Evolutionary conservation across 805 yeast species (phyloP).

Genomic region (Candida caryicola): DNA sequence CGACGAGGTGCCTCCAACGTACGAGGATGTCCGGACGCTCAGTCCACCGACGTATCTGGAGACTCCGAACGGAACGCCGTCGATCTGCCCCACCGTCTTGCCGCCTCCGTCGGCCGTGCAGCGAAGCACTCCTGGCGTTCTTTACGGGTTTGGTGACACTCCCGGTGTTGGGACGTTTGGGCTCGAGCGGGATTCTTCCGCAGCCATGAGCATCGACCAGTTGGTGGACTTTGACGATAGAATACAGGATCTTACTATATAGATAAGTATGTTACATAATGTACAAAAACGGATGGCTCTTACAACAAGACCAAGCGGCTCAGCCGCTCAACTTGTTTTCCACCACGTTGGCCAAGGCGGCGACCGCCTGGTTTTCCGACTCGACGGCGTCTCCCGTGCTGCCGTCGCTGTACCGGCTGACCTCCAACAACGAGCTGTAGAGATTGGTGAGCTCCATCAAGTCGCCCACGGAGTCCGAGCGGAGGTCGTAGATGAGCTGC

Average conservation of each 20-base stretch:
- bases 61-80: constrained; percentile 18
- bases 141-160: constrained; percentile 45
- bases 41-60: constrained; percentile 79
- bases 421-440: constrained; percentile 44
- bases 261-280: constrained; percentile 1
- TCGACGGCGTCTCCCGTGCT: constrained; percentile 1
- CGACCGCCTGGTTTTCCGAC: constrained; percentile 10
- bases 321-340: constrained; percentile 8
- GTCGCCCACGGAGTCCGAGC: constrained; percentile 47
- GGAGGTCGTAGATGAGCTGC: constrained; percentile 49
- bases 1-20: constrained; percentile 97
- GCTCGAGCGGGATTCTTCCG: constrained; percentile 6
- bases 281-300: neutral
- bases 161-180: constrained; percentile 30
- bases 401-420: constrained; percentile 11
- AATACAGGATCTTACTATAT: constrained; percentile 33
- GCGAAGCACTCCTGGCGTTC: constrained; percentile 32
- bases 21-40: constrained; percentile 75
- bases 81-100: constrained; percentile 19
- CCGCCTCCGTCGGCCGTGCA: constrained; percentile 10
- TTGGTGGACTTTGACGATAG: constrained; percentile 31
- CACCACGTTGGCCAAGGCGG: constrained; percentile 12
- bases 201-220: constrained; percentile 22
- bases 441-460: constrained; percentile 45
- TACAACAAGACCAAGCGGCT: neutral